Conservation (phyloP, 306 rosid genomes). For the Gynostemma pentaphyllum region DNA sequence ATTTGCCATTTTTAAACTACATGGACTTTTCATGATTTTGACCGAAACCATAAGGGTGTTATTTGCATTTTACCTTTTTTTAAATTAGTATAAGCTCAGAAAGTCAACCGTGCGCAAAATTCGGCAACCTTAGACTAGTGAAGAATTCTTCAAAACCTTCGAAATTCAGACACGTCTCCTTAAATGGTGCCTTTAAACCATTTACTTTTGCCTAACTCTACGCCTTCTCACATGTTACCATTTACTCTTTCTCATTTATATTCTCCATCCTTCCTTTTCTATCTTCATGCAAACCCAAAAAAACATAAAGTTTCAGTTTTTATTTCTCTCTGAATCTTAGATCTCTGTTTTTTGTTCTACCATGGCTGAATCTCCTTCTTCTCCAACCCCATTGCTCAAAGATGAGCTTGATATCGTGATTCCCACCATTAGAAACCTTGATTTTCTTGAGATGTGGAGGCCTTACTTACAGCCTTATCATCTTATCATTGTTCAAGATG, state of each 20-base stretch:
- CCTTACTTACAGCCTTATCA: constrained; percentile 70
- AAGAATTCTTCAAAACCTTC: constrained; percentile 22
- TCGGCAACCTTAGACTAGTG: constrained; percentile 14
- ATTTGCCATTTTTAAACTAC: too few relatives aligned
- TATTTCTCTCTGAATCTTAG: neutral
- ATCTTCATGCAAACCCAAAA: neutral
- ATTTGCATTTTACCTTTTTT: too few relatives aligned
- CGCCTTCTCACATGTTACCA: constrained; percentile 25
- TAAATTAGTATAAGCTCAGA: neutral
- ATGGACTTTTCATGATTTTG: too few relatives aligned
- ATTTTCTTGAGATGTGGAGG: constrained; percentile 88
- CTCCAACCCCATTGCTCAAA: constrained; percentile 30
- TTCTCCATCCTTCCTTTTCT: neutral
- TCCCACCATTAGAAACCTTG: constrained; percentile 83
- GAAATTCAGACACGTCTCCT: constrained; percentile 30
- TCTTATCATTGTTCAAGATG: constrained; percentile 81
- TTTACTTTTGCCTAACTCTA: constrained; percentile 24
- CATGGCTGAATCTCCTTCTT: constrained; percentile 21
- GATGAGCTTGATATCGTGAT: constrained; percentile 86
- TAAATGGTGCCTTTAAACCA: constrained; percentile 10
- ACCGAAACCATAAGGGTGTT: too few relatives aligned
- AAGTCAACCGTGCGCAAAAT: constrained; percentile 4
- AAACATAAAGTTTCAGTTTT: neutral
- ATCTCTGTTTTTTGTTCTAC: neutral
- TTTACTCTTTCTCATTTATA: constrained; percentile 17